Evolutionary conservation across 2,329 filamentous ascomycete genomes (phyloP), one percentile per base, ranked within the genome.

Genomic region (Coniochaeta ligniaria): DNA sequence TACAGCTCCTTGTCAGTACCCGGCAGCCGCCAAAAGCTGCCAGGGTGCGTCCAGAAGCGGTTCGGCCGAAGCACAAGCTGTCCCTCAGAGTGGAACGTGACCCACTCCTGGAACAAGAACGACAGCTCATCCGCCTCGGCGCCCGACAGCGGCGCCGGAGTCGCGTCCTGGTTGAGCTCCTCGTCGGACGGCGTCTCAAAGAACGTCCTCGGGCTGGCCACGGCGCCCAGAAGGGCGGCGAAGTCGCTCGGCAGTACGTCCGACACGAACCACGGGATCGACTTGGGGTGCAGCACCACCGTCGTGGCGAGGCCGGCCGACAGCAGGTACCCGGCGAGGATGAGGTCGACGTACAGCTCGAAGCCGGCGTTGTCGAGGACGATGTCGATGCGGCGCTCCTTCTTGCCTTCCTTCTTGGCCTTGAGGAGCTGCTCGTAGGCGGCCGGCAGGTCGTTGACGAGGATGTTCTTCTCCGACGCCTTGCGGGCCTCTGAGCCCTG

Each of bases 281-380:
- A 88, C 77, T 99, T 99, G 58, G 95, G 93, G 70, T 96, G 93
- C 11, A 99, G 83, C 22, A 98, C 87, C 16, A 99, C 82, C 26
- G 86, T 86, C 0, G 93, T 97, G 0, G 95, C 95, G 6, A 99
- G 84, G 0, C 89, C 91, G 0, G 92, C 82, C 0, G 91, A 87
- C 7, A 99, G 81, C 16, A 99, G 81, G 72, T 96, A 99, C 0
- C 93, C 94, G 0, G 92, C 93, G 1, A 99, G 83, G 61, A 98
- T 87, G 11, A 99, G 82, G 71, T 99, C 95, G 65, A 98, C 95
- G 71, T 92, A 99, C 14, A 99, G 83, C 79, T 99, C 95, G 71
- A 99, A 99, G 6, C 95, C 95, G 22, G 95, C 92, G 68, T 99
- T 99, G 74, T 99, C 95, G 6, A 99, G 88, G 2, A 99, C 90